These are phyloP conservation scores for Streptanthus diversifolius DNA, from an alignment of 345 rosid genomes.

Conservation along the genomic window DNA sequence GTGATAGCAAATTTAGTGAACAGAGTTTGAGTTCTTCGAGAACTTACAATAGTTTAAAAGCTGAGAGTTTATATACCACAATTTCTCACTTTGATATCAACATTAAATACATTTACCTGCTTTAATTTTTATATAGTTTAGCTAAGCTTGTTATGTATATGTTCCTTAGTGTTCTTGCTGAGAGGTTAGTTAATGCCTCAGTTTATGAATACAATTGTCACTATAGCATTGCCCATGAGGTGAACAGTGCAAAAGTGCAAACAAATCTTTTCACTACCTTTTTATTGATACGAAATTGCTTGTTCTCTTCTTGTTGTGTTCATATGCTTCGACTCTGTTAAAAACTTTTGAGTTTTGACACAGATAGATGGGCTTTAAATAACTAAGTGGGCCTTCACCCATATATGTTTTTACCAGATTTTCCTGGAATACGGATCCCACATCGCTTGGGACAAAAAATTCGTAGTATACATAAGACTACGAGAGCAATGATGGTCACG, in stretches of 20 bases:
- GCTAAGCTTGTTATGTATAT: constrained; percentile 4
- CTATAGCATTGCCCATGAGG: background rate
- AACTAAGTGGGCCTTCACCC: background rate
- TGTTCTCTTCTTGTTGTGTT: background rate
- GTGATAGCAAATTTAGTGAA: background rate
- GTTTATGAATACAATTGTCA: background rate
- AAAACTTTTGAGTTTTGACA: background rate
- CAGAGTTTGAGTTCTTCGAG: background rate
- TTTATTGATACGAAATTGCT: background rate
- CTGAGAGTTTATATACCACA: constrained; percentile 1
- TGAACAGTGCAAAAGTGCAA: background rate
- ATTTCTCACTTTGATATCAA: background rate
- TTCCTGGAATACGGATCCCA: background rate
- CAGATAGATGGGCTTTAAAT: background rate
- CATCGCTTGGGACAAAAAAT: background rate
- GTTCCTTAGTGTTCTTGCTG: background rate
- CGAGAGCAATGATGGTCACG: background rate
- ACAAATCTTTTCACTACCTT: background rate
- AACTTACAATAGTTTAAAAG: background rate
- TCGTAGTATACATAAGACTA: background rate
- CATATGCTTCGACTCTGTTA: background rate
- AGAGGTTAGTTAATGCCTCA: background rate
- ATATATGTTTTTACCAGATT: background rate
- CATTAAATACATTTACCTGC: background rate
- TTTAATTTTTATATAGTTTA: constrained; percentile 6